A percentile compares a stretch with the other conserved stretches of the same genome.
These are phyloP conservation scores for Bigelowiella natans DNA, from an alignment of 78 protist genomes.

Conservation along the genomic window DNA sequence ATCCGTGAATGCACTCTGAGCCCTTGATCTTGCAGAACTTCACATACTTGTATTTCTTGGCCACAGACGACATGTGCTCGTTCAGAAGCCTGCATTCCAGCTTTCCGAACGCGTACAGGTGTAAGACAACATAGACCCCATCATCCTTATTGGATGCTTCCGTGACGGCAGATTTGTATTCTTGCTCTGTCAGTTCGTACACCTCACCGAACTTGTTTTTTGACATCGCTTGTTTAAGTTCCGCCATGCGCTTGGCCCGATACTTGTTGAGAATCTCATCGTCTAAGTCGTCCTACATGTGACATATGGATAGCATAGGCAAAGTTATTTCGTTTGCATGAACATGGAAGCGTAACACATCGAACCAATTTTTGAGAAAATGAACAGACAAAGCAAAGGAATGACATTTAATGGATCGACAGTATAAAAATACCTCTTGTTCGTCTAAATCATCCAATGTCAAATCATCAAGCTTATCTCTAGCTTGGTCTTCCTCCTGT, in stretches of 20 bases:
- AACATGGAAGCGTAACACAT: no score
- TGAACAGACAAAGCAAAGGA: no score
- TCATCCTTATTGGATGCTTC: neutral
- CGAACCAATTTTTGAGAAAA: no score
- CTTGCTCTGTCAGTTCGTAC: neutral
- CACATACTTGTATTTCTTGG: neutral
- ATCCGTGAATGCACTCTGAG: neutral
- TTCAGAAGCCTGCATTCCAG: neutral
- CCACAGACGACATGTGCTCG: neutral
- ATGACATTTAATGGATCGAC: no score
- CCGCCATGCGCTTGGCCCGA: neutral
- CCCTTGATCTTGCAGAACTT: neutral
- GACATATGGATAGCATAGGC: no score
- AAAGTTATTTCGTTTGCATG: no score
- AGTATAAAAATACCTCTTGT: no score
- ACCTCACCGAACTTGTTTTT: neutral
- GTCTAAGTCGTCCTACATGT: neutral
- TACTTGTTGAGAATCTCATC: neutral
- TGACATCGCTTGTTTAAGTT: neutral
- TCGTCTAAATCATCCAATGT: neutral
- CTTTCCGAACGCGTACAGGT: neutral
- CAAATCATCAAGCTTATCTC: neutral
- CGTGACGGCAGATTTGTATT: neutral
- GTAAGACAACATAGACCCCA: neutral
- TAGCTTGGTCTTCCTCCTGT: neutral